Base-by-base conservation (phyloP, 176 grass and related monocot genomes). In the Triticum turgidum region DNA sequence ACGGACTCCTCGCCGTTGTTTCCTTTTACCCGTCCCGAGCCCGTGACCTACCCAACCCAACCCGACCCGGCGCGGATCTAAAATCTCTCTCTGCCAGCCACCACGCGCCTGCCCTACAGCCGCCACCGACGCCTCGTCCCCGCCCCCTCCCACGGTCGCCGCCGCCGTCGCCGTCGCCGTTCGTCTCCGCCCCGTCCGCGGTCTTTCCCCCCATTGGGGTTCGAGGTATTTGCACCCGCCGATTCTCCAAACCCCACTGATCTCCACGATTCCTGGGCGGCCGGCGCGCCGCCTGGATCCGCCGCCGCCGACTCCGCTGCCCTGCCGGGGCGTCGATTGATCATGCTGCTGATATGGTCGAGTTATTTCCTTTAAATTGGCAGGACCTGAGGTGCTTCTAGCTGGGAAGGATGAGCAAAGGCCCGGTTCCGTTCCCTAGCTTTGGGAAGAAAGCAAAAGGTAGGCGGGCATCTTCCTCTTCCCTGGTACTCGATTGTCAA, bases 391-490 rank as follows among this genome's bases (percentile, higher is more conserved):
- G 20, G 3, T 67, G 47, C 25, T 85, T 13, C 14, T 69, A 27
- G 77, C 29, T 5, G n/a, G 78, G 74, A 88, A 91, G 85, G 69
- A 97, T 97, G 95, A 89, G 69, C 69, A 84, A 91, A 79, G 95
- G 92, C 34, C 92, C 95, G 32, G 65, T 35, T 73, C 92, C 87
- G 0, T 97, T 97, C 68, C 34, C 22, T 27, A 86, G 89, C 61
- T 88, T 95, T 14, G 95, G 92, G 69, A 97, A 91, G 91, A 84
- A 45, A 85, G 89, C 91, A 65, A 97, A 72, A 90, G 95, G 95
- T 62, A 87, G 71, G 66, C 11, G 84, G 71, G 66, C 8, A 21
- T 9, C 79, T 45, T 68, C 42, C n/a, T 68, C 65, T 66, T 5
- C 44, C 13, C 13, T 0, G 5, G 15, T 2, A 18, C 51, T 18